Evolutionary conservation across 208 protist genomes (phyloP).

Genomic region (Leishmania tropica): DNA sequence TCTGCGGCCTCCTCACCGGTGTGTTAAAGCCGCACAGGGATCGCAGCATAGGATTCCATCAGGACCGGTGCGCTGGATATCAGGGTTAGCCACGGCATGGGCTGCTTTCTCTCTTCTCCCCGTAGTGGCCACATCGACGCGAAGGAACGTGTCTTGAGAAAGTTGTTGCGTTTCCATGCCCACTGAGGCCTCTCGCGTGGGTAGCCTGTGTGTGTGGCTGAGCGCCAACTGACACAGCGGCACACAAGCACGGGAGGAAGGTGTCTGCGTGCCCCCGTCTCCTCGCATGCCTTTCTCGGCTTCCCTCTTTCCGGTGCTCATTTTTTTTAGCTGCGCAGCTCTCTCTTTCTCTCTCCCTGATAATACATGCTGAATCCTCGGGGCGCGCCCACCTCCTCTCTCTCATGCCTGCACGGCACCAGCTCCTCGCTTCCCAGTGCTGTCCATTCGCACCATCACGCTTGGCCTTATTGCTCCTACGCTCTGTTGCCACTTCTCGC

Average conservation of each 20-base stretch:
- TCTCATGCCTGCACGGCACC: neutral
- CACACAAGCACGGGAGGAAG: neutral
- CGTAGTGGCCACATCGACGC: too few species aligned
- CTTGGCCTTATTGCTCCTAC: neutral
- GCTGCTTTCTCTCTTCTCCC: neutral
- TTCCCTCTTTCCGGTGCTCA: neutral
- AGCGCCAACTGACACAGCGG: too few species aligned
- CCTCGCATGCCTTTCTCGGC: neutral
- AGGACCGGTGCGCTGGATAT: neutral
- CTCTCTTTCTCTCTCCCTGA: neutral
- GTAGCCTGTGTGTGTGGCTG: neutral
- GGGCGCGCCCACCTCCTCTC: neutral
- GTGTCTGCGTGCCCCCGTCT: neutral
- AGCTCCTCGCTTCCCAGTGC: neutral
- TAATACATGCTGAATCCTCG: neutral
- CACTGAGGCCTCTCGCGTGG: neutral
- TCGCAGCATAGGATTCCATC: neutral
- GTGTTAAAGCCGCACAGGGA: neutral
- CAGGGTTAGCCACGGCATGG: neutral
- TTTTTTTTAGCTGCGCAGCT: too few species aligned
- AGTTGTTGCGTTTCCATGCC: neutral
- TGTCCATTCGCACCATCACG: neutral
- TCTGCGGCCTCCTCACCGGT: neutral
- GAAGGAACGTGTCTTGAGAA: neutral
- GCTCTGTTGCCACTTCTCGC: neutral